Percentiles rank a stretch among this genome's conserved stretches.
These are phyloP conservation scores for Scheffersomyces coipomensis DNA, from an alignment of 805 yeast species.

Conservation along the genomic window DNA sequence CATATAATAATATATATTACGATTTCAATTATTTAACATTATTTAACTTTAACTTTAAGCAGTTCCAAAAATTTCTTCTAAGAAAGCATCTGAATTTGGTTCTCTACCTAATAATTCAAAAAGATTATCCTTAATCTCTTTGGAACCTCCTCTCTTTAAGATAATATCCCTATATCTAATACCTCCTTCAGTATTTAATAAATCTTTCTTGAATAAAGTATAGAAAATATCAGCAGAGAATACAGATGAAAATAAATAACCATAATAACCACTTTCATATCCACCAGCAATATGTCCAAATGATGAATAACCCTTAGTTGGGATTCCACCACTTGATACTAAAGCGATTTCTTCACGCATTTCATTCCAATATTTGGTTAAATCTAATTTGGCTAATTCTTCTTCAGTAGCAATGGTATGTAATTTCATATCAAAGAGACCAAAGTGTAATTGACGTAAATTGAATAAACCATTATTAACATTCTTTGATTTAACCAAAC, in stretches of 20 bases:
- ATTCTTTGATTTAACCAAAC: conserved; percentile 63
- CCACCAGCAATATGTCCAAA: conserved; percentile 83
- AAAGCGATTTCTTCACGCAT: conserved; percentile 62
- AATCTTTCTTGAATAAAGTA: conserved; percentile 63
- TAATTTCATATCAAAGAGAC: conserved; percentile 70
- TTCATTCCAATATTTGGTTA: conserved; percentile 61
- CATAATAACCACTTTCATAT: conserved; percentile 84
- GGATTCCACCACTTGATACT: conserved; percentile 51
- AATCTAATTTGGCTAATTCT: conserved; percentile 45
- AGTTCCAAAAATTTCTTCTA: conserved; percentile 51
- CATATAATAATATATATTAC: neutral
- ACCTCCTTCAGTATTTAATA: conserved; percentile 63
- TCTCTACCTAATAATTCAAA: conserved; percentile 70
- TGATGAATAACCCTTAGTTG: conserved; percentile 68
- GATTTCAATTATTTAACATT: neutral
- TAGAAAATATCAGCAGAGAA: conserved; percentile 83
- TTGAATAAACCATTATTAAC: conserved; percentile 74
- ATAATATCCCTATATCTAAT: conserved; percentile 67
- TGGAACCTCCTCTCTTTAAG: conserved; percentile 69
- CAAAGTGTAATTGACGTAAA: conserved; percentile 77
- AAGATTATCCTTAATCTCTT: conserved; percentile 65
- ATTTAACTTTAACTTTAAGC: neutral
- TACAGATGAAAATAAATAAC: conserved; percentile 82
- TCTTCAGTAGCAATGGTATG: conserved; percentile 46
- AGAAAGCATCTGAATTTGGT: conserved; percentile 72